phyloP scores from a whole-genome alignment of 768 basidiomycete species.

The Jaapia argillacea region DNA sequence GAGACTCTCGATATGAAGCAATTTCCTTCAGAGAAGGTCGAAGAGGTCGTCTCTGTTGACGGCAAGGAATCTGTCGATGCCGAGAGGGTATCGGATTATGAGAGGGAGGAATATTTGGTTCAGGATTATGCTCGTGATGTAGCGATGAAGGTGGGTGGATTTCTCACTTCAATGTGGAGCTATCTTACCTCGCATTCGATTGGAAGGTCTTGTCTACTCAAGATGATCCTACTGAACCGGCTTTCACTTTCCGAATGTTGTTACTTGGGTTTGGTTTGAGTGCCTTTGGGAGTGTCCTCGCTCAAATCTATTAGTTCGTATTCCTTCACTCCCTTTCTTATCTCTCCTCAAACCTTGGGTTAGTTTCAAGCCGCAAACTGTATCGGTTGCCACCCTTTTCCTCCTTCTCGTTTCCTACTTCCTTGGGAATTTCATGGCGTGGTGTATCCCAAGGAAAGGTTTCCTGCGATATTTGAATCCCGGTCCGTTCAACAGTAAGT shows the following conservation, averaged over 20 bases:
- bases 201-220: constrained; percentile 22
- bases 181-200: constrained; percentile 1
- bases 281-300: constrained; percentile 36
- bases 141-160: constrained; percentile 23
- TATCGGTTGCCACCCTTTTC: constrained; percentile 38
- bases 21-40: constrained; percentile 13
- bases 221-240: constrained; percentile 29
- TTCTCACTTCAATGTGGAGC: background rate
- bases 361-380: constrained; percentile 37
- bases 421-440: constrained; percentile 33
- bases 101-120: constrained; percentile 23
- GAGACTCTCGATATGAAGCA: background rate
- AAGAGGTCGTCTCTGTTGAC: constrained; percentile 17
- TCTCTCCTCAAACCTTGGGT: background rate
- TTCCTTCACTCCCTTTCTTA: background rate
- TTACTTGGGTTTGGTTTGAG: constrained; percentile 45
- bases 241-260: constrained; percentile 46
- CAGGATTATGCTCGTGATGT: constrained; percentile 26
- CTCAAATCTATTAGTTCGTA: constrained; percentile 28
- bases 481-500: constrained; percentile 26
- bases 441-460: constrained; percentile 18
- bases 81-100: background rate
- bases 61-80: constrained; percentile 19
- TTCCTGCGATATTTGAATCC: constrained; percentile 25
- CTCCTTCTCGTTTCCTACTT: constrained; percentile 43